Base-by-base conservation (phyloP, 306 rosid species). In the Phaseolus lunatus region DNA sequence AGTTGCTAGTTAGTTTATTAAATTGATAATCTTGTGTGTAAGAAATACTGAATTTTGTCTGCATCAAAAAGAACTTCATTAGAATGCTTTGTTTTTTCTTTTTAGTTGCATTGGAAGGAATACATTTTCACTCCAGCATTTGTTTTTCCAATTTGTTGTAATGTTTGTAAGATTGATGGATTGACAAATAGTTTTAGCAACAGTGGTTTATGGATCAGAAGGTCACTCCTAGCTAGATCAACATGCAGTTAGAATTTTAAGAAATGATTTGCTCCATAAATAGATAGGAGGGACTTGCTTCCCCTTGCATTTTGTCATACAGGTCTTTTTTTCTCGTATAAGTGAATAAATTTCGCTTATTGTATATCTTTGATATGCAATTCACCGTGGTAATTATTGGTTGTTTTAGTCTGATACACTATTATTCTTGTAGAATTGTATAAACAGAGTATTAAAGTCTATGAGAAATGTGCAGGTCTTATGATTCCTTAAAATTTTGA, bases 1-100 rank as follows among this genome's bases (percentile, higher is more conserved):
- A 31, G 39, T 48, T 73, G 22, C 43, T 65, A 48, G 39, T 76
- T 69, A 48, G 57, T 76, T 70, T 72, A 69, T 24, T 71, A 62
- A 31, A 31, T 77, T 61, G 53, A 73, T 27, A 67, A 37, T 45
- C n/a, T 73, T 63, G 57, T 9, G 0, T 27, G 66, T 58, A 15
- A 59, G 31, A 3, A 58, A 59, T 59, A 27, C 66, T 27, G 10
- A 57, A 23, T 56, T 23, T 1, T 23, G 33, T 56, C n/a, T 23
- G n/a, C 63, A 11, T 12, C 11, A 56, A 23, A 37, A 39, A 49
- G 0, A 10, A 2, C 3, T 22, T 39, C 12, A 39, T 9, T 39
- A 9, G 13, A 39, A 35, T 35, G 35, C 7, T 31, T 0, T 8
- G n/a, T 20, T 5, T 52, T 18, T 19, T 52, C 26, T 18, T 19